Conservation (phyloP, 345 rosid species). For the Pelargonium nanum region DNA sequence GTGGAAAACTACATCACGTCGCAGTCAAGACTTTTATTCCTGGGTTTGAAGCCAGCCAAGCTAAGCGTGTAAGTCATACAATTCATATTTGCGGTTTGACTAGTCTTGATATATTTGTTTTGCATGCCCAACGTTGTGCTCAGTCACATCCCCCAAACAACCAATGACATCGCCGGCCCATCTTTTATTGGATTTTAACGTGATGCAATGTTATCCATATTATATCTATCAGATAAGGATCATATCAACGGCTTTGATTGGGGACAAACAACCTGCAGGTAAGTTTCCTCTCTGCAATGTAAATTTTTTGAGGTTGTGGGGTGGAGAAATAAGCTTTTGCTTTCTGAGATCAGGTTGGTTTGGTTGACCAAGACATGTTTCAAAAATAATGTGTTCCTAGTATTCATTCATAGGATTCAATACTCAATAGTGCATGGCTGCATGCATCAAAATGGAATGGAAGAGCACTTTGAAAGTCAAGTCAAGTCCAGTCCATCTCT, state of each 20-base stretch:
- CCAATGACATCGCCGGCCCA: not conserved
- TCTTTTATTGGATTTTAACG: not conserved
- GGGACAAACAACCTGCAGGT: not conserved
- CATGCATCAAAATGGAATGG: too few relatives aligned
- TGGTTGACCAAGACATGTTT: not conserved
- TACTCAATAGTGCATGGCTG: too few relatives aligned
- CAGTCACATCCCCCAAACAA: not conserved
- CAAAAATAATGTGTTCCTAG: too few relatives aligned
- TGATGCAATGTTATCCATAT: not conserved
- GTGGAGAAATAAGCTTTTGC: not conserved
- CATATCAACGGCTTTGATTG: not conserved
- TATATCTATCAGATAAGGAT: not conserved
- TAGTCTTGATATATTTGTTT: not conserved
- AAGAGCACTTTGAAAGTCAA: too few relatives aligned
- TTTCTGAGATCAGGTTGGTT: not conserved
- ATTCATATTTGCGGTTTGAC: constrained; percentile 21
- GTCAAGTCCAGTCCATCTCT: too few relatives aligned
- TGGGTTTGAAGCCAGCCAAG: constrained; percentile 2
- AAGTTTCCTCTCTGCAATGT: not conserved
- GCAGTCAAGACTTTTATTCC: constrained; percentile 27
- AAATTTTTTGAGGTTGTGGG: not conserved
- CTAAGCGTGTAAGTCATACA: not conserved
- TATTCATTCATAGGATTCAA: too few relatives aligned
- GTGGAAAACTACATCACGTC: constrained; percentile 57
- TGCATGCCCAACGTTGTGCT: not conserved